Percentiles rank a stretch among this genome's conserved stretches.
Evolutionary conservation across 768 basidiomycete species (phyloP).

Genomic region (Nidularia pulvinata): DNA sequence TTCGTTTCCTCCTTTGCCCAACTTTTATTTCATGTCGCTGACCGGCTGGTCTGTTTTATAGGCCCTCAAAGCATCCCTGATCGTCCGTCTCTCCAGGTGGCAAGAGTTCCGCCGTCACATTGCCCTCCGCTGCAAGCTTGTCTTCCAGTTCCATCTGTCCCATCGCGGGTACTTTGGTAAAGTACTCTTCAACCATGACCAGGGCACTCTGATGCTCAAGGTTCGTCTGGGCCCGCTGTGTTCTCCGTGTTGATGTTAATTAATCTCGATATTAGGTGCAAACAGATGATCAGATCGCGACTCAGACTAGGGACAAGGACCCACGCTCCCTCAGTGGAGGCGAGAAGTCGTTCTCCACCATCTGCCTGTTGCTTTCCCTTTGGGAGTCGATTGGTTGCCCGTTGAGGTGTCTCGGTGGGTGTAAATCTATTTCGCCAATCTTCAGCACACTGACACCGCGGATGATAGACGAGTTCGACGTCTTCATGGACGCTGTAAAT

Average conservation of each 20-base stretch:
- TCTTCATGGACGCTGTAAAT: constrained; percentile 96
- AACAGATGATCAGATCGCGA: constrained; percentile 76
- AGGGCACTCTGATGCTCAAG: constrained; percentile 64
- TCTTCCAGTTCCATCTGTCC: constrained; percentile 81
- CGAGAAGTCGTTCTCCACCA: constrained; percentile 97
- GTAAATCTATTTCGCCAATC: not conserved
- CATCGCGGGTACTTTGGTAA: constrained; percentile 91
- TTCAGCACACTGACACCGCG: constrained; percentile 1
- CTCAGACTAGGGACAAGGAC: constrained; percentile 75
- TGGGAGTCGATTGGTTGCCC: constrained; percentile 98
- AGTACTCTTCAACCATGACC: constrained; percentile 81
- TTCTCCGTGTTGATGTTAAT: not conserved
- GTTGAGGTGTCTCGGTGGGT: constrained; percentile 83
- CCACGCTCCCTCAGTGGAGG: constrained; percentile 89
- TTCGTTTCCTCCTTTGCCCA: constrained; percentile 17
- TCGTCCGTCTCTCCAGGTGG: constrained; percentile 73
- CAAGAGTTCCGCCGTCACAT: constrained; percentile 87
- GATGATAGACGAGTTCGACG: constrained; percentile 89
- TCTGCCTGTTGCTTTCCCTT: constrained; percentile 89
- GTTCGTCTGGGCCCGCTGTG: constrained; percentile 21
- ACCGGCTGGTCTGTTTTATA: constrained; percentile 19
- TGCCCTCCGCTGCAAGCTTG: constrained; percentile 82
- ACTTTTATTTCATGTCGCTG: not conserved
- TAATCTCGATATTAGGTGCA: constrained; percentile 49
- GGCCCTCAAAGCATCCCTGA: constrained; percentile 69